phyloP scores from a whole-genome alignment of 192 early-diverging fungal species.

The Ramicandelaber brevisporus region DNA sequence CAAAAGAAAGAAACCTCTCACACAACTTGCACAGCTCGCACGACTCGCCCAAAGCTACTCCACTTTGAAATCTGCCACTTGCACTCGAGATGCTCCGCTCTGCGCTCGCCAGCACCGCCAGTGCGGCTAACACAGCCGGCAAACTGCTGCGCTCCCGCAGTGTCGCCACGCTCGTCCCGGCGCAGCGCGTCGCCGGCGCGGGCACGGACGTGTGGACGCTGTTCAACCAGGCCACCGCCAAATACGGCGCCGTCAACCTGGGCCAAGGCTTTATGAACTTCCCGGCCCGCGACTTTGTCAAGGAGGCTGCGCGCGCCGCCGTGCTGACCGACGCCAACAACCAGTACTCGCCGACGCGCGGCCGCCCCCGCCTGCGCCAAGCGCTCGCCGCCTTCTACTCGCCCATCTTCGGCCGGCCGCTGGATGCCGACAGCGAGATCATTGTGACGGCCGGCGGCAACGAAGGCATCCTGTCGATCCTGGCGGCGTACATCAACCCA shows the following conservation, averaged over 20 bases:
- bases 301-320: constrained; percentile 43
- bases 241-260: constrained; percentile 72
- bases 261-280: constrained; percentile 84
- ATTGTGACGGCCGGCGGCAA: constrained; percentile 77
- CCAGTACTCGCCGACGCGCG: constrained; percentile 69
- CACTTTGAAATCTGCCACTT: no score
- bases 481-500: constrained; percentile 55
- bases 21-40: no score
- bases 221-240: constrained; percentile 62
- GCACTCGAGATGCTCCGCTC: no score
- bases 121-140: no score
- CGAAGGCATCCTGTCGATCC: constrained; percentile 58
- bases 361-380: constrained; percentile 28
- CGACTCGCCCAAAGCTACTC: no score
- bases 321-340: constrained; percentile 32
- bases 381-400: constrained; percentile 58
- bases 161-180: background rate
- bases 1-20: no score
- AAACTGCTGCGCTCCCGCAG: no score
- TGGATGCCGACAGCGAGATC: constrained; percentile 60
- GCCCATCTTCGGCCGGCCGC: constrained; percentile 27
- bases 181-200: background rate
- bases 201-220: constrained; percentile 35
- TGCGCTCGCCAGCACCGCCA: no score
- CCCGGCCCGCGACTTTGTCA: constrained; percentile 65